phyloP scores from a whole-genome alignment of 768 basidiomycete genomes.

The Candolleomyces eurysporus region DNA sequence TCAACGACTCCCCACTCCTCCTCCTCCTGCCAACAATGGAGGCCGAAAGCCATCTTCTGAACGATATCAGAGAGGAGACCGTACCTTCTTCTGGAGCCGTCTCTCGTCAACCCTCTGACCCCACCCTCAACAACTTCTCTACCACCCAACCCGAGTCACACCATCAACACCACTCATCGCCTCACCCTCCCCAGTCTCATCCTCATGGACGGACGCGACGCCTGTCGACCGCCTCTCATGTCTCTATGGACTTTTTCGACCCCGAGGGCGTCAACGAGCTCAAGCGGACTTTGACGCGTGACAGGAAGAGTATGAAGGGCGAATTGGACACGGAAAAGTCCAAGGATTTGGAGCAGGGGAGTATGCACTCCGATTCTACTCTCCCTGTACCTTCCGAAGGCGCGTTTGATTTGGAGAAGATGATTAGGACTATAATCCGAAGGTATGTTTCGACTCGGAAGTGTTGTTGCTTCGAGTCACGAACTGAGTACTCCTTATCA shows the following conservation, averaged over 20 bases:
- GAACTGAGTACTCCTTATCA: slow-evolving; percentile 18
- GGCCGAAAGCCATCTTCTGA: slow-evolving; percentile 6
- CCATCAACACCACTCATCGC: neutral
- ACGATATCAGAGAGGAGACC: slow-evolving; percentile 10
- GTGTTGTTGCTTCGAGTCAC: neutral
- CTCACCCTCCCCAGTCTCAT: slow-evolving; percentile 10
- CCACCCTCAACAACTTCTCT: neutral
- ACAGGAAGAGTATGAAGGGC: no score
- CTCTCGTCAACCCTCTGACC: slow-evolving; percentile 8
- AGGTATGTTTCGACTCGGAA: slow-evolving; percentile 23
- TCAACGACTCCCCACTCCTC: neutral
- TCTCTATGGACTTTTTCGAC: slow-evolving; percentile 54
- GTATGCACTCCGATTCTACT: slow-evolving; percentile 23
- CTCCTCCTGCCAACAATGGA: neutral
- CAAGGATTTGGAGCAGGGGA: no score
- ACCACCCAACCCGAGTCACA: no score
- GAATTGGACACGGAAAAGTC: no score
- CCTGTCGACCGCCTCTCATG: slow-evolving; percentile 29
- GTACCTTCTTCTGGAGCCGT: neutral
- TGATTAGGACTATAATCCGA: slow-evolving; percentile 23
- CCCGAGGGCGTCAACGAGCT: slow-evolving; percentile 48
- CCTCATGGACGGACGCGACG: neutral
- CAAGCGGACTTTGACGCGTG: slow-evolving; percentile 32
- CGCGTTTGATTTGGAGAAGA: slow-evolving; percentile 37
- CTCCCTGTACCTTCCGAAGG: slow-evolving; percentile 20